Base-by-base conservation (phyloP, 2,329 filamentous ascomycete species). In the Erysiphe pisi region DNA sequence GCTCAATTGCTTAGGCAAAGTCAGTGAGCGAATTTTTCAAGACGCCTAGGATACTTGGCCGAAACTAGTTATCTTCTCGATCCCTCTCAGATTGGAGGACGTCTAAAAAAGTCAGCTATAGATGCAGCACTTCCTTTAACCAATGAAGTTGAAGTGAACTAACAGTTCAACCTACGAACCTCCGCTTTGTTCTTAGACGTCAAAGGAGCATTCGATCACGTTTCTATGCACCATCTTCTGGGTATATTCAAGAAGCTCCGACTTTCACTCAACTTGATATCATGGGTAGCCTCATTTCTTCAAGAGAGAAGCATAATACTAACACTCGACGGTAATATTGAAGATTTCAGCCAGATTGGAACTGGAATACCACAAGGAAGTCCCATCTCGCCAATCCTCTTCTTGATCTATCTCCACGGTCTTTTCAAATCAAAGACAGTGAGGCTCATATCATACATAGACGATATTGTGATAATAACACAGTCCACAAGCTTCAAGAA, bases 141-240 rank as follows among this genome's bases (percentile, higher is more conserved):
- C 7, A 36, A 70, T 14, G 63, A 20, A 70, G 36, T 70, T 3
- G 31, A 70, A 70, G n/a, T n/a, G n/a, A n/a, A n/a, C n/a, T n/a
- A n/a, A n/a, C n/a, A n/a, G n/a, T n/a, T n/a, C n/a, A n/a, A n/a
- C n/a, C n/a, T n/a, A n/a, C n/a, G n/a, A n/a, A n/a, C 52, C 28
- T 61, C 47, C 47, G 25, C 63, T 36, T 40, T 73, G n/a, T 73
- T 73, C 43, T 22, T 74, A 11, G 43, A 74, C 22, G 43, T 74
- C 49, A 74, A 74, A 52, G 70, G 70, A 25, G 70, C 70, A 12
- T 74, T 49, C 45, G 70, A 74, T 49, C 4, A 74, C 45, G 70
- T 74, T 12, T 20, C 61, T n/a, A 31, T 4, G 16, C 20, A 14
- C 9, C 61, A 68, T 16, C 22, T 31, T 4, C 22, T 31, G 16